phyloP scores from a whole-genome alignment of 2,329 filamentous ascomycete species.

The Coniochaeta ligniaria region DNA sequence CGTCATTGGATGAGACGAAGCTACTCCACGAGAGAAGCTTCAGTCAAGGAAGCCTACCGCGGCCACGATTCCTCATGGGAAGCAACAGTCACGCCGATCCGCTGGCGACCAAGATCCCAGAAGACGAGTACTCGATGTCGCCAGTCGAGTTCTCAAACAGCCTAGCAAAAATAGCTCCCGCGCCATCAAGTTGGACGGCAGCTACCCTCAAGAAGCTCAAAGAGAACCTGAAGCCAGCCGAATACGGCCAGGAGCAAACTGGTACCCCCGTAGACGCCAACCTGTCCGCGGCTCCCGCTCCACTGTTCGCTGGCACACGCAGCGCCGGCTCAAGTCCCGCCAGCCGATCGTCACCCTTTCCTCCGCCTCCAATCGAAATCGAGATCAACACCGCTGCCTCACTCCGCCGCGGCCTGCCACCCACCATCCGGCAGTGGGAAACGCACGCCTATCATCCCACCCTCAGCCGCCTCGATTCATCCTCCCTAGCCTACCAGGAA shows the following conservation, averaged over 20 bases:
- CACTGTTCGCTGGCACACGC: conserved; percentile 19
- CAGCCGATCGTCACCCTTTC: conserved; percentile 16
- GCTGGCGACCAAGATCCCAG: conserved; percentile 13
- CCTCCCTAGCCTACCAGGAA: conserved; percentile 10
- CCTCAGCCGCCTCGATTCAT: conserved; percentile 11
- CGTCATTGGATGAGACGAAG: conserved; percentile 12
- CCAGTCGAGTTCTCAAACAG: conserved; percentile 20
- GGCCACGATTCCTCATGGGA: conserved; percentile 22
- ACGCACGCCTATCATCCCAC: conserved; percentile 14
- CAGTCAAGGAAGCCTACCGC: neutral
- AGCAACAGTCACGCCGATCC: conserved; percentile 25
- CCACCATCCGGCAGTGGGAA: conserved; percentile 17
- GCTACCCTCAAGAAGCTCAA: conserved; percentile 21
- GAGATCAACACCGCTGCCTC: conserved; percentile 3
- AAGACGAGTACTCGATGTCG: conserved; percentile 17
- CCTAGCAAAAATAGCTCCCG: conserved; percentile 15
- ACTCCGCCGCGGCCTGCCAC: conserved; percentile 3
- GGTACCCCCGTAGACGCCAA: neutral
- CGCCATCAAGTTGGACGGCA: conserved; percentile 24
- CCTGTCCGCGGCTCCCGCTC: conserved; percentile 4
- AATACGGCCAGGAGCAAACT: conserved; percentile 1
- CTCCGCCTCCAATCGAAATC: conserved; percentile 7
- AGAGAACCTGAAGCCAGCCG: conserved; percentile 12
- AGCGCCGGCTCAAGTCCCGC: conserved; percentile 24
- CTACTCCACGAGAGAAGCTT: neutral